Evolutionary conservation across 2,329 filamentous ascomycete genomes (phyloP).

Genomic region (Aurifilum marmelostoma): DNA sequence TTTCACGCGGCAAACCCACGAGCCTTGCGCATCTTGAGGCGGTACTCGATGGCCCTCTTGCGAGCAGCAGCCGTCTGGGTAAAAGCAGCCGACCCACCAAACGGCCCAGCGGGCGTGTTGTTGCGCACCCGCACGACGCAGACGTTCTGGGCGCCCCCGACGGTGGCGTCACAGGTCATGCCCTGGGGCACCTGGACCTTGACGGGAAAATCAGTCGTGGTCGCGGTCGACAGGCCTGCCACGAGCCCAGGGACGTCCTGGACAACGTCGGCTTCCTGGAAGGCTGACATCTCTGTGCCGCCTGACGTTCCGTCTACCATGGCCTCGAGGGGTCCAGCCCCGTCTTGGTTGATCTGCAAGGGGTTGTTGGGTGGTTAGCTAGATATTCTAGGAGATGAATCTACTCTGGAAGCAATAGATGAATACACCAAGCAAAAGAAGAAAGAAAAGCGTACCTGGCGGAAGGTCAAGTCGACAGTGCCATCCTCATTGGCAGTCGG

Average conservation of each 20-base stretch:
- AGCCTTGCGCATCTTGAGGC: slow-evolving; percentile 38
- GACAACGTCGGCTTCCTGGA: slow-evolving; percentile 61
- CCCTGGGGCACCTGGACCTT: slow-evolving; percentile 67
- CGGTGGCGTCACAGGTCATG: slow-evolving; percentile 66
- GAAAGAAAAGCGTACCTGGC: slow-evolving; percentile 48
- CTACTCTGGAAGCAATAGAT: no score
- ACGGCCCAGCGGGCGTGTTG: slow-evolving; percentile 63
- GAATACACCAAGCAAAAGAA: no score
- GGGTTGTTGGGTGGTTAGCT: no score
- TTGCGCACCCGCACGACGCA: slow-evolving; percentile 70
- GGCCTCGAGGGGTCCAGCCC: slow-evolving; percentile 65
- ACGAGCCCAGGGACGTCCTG: slow-evolving; percentile 45
- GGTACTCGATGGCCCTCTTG: slow-evolving; percentile 66
- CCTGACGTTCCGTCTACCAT: slow-evolving; percentile 65
- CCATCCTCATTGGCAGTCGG: slow-evolving; percentile 65
- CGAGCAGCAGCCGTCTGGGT: slow-evolving; percentile 62
- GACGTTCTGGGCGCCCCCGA: slow-evolving; percentile 62
- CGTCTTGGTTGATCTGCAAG: slow-evolving; percentile 67
- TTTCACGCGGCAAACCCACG: slow-evolving; percentile 19
- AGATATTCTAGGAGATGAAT: no score
- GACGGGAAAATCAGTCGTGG: slow-evolving; percentile 64
- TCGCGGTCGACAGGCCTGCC: slow-evolving; percentile 60
- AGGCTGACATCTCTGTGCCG: slow-evolving; percentile 62
- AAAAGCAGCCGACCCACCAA: slow-evolving; percentile 69
- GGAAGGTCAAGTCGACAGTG: slow-evolving; percentile 65